These are phyloP conservation scores for Luffa aegyptiaca DNA, from an alignment of 306 rosid species.

Conservation along the genomic window DNA sequence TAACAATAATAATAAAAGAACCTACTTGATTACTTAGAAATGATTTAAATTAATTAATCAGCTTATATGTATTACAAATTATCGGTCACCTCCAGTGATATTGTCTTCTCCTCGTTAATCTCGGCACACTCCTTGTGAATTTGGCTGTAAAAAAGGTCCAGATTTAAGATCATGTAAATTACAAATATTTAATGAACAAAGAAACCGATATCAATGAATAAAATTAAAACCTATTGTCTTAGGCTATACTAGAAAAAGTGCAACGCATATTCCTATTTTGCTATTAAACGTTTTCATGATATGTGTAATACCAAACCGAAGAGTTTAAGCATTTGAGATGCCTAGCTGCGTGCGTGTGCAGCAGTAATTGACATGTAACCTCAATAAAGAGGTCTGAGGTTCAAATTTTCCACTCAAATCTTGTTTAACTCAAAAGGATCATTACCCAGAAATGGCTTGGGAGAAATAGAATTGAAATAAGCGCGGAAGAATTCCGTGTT, in stretches of 20 bases:
- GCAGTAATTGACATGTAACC: too few relatives aligned
- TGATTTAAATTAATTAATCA: not conserved
- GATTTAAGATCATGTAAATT: not conserved
- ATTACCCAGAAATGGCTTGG: slow-evolving; percentile 40
- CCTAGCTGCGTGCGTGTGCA: too few relatives aligned
- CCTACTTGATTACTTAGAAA: not conserved
- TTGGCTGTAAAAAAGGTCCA: not conserved
- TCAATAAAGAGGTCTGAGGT: too few relatives aligned
- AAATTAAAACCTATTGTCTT: not conserved
- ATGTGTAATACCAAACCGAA: not conserved
- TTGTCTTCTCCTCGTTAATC: not conserved
- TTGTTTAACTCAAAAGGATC: not conserved
- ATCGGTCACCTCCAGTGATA: not conserved
- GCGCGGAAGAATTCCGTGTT: slow-evolving; percentile 66
- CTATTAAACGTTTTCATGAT: too few relatives aligned
- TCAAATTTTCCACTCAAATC: too few relatives aligned
- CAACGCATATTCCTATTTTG: too few relatives aligned
- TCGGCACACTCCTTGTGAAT: not conserved
- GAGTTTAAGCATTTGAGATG: not conserved
- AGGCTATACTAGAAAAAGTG: too few relatives aligned
- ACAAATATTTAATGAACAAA: not conserved
- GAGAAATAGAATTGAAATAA: slow-evolving; percentile 45
- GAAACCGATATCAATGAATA: not conserved
- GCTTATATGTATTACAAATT: not conserved
- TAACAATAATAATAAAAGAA: not conserved